Conservation (phyloP, 1,284 basidiomycete genomes). For the Calocybe gambosa region DNA sequence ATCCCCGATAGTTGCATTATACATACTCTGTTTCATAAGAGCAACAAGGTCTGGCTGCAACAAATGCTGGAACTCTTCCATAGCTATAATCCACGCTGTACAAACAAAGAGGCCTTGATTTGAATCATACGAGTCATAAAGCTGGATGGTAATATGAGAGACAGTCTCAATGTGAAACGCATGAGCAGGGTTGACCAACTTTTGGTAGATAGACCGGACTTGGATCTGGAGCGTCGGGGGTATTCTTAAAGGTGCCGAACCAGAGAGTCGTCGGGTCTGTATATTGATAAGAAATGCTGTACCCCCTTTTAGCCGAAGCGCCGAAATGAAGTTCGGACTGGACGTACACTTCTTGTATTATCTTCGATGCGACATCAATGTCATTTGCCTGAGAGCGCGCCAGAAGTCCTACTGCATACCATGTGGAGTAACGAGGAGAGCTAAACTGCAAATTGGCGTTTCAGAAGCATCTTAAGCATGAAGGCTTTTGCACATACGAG, state of each 20-base stretch:
- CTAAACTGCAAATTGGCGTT: conserved; percentile 15
- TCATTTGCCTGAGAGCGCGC: conserved; percentile 23
- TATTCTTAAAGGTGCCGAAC: conserved; percentile 24
- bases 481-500: conserved; percentile 17
- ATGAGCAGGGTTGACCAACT: conserved; percentile 7
- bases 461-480: not conserved
- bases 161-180: not conserved
- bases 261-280: conserved; percentile 22
- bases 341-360: conserved; percentile 23
- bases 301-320: not conserved
- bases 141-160: conserved; percentile 10
- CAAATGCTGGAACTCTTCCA: conserved; percentile 26
- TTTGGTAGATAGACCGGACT: conserved; percentile 19
- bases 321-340: not conserved
- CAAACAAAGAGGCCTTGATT: conserved; percentile 24
- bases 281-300: conserved; percentile 17
- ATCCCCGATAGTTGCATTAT: conserved; percentile 26
- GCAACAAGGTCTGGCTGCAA: conserved; percentile 19
- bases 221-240: conserved; percentile 19
- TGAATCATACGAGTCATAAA: conserved; percentile 23
- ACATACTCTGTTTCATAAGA: conserved; percentile 25
- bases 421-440: conserved; percentile 24
- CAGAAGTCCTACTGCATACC: conserved; percentile 26
- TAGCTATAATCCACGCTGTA: conserved; percentile 25
- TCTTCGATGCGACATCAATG: conserved; percentile 16